Evolutionary conservation across 164 flowering plant genomes (phyloP).

Genomic region (Hamamelis virginiana): DNA sequence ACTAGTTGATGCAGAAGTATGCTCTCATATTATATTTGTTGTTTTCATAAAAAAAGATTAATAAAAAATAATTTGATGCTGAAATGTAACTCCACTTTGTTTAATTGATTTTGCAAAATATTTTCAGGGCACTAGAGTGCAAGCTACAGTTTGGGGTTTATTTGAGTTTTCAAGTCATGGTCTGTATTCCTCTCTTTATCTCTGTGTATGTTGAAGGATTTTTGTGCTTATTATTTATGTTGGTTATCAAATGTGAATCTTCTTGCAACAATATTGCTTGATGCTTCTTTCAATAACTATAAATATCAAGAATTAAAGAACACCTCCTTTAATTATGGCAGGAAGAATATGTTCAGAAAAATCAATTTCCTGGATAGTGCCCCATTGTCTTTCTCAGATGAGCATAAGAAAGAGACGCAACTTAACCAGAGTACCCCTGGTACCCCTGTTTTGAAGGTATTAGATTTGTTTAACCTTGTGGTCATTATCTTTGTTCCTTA

Average conservation of each 20-base stretch:
- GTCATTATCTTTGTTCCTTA: constrained; percentile 21
- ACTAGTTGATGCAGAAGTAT: no score
- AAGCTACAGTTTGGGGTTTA: no score
- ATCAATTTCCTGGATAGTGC: constrained; percentile 59
- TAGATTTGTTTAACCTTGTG: constrained; percentile 6
- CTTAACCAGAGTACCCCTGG: background rate
- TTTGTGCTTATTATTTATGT: background rate
- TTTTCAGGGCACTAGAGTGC: no score
- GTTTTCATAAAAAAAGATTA: no score
- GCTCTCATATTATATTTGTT: no score
- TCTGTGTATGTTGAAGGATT: no score
- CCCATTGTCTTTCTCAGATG: constrained; percentile 67
- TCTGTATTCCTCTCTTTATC: no score
- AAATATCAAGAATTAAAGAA: background rate
- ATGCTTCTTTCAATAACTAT: background rate
- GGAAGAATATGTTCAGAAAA: constrained; percentile 82
- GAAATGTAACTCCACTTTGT: no score
- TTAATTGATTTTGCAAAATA: no score
- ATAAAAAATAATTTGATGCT: no score
- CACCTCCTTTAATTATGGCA: constrained; percentile 30
- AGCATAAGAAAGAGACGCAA: constrained; percentile 75
- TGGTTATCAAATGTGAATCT: background rate
- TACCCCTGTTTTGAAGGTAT: background rate
- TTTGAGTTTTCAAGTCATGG: no score
- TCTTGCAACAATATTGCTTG: background rate